Evolutionary conservation across 257 asterid genomes (phyloP).

Genomic region (Rubia yunnanensis): DNA sequence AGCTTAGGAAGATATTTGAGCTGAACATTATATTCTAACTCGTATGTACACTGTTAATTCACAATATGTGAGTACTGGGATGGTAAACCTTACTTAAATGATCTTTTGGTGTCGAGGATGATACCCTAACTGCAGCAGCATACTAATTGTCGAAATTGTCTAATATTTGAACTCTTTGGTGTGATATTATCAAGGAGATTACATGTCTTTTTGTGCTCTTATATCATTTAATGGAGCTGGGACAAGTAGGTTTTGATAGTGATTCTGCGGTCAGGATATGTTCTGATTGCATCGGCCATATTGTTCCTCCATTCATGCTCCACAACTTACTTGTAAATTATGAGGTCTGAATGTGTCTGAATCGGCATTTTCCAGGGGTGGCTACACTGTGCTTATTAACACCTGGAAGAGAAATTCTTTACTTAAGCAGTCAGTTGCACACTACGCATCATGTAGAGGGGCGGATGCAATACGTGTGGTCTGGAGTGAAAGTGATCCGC

Average conservation of each 20-base stretch:
- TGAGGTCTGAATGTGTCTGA: neutral
- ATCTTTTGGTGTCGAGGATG: neutral
- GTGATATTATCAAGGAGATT: neutral
- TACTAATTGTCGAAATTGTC: too few species aligned
- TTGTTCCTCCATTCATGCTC: neutral
- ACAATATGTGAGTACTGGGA: neutral
- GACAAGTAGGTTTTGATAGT: neutral
- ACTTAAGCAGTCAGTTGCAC: slow-evolving; percentile 60
- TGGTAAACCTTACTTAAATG: neutral
- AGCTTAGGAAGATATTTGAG: neutral
- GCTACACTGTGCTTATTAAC: slow-evolving; percentile 56
- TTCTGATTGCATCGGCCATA: neutral
- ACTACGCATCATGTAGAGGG: slow-evolving; percentile 55
- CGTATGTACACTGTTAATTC: neutral
- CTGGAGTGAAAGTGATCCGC: slow-evolving; percentile 50
- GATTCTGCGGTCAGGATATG: neutral
- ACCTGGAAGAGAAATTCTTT: slow-evolving; percentile 53
- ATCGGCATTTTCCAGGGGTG: slow-evolving; percentile 30
- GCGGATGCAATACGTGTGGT: slow-evolving; percentile 50
- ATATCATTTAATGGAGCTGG: neutral
- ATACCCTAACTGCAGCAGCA: too few species aligned
- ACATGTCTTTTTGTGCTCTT: neutral
- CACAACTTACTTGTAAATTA: neutral
- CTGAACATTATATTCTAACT: neutral
- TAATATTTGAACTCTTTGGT: neutral